Evolutionary conservation across 305 asterid species (phyloP), one percentile per base, ranked within the genome.

Genomic region (Petunia hybrid): DNA sequence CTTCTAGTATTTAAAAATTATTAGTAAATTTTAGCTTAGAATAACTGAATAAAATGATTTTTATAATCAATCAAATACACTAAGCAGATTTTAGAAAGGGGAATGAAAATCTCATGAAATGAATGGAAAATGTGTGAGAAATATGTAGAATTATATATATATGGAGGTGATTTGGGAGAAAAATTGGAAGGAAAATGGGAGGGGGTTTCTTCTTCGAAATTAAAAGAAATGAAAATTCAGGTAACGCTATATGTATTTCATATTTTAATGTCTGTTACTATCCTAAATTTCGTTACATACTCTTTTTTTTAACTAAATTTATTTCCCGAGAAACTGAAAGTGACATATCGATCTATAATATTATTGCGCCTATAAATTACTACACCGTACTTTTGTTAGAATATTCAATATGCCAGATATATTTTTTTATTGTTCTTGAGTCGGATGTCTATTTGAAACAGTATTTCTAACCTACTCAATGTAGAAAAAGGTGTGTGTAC

Each of bases 191-290:
- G 46, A 12, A 74, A 74, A 48, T 48, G 2, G 78, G 13, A 51
- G 64, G 48, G 48, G 62, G 36, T 39, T 74, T 74, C 64, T 74
- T 74, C 64, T 2, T 71, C 35, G 62, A 35, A 41, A 71, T 80
- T 60, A 63, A 43, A 22, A 71, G 43, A 71, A 80, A 45, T 73
- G 36, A 60, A 48, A 7, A 79, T 14, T 48, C 43, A 64, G 9
- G 70, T 8, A 64, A 6, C 9, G 22, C 42, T 3, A 64, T 64
- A 36, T 64, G 10, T 4, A 64, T 38, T 38, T 16, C 22, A 64
- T 64, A 64, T 64, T 22, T 22, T 8, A 38, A 55, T 55, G 65
- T 55, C 53, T 38, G 36, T 74, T 74, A 35, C 10, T 48, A 61
- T 71, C 31, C 61, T 61, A 31, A 46, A 70, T 22, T 31, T 74